A percentile compares a stretch with the other conserved stretches of the same genome.
phyloP scores from a whole-genome alignment of 371 early-diverging fungal species.

The Coemansia sp. region DNA sequence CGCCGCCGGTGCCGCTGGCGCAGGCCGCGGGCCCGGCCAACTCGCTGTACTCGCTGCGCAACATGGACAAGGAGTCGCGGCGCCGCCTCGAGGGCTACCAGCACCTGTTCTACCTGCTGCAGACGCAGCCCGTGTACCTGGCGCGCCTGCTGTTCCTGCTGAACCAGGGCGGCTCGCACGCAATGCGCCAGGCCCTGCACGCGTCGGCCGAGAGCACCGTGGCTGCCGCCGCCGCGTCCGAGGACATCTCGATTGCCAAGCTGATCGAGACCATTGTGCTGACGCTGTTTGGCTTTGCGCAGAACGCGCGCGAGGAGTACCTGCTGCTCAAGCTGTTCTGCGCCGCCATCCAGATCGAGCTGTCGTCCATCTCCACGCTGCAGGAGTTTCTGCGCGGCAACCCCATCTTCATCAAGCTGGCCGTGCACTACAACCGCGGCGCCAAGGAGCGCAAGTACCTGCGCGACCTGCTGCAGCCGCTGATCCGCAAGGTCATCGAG shows the following conservation, averaged over 20 bases:
- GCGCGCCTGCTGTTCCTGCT: conserved; percentile 69
- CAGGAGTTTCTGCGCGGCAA: conserved; percentile 93
- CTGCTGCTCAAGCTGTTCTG: conserved; percentile 92
- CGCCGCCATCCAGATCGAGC: conserved; percentile 85
- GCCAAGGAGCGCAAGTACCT: conserved; percentile 94
- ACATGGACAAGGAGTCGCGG: conserved; percentile 82
- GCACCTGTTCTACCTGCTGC: conserved; percentile 91
- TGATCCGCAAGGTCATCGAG: conserved; percentile 73
- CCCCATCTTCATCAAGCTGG: conserved; percentile 93
- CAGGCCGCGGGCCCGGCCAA: conserved; percentile 29
- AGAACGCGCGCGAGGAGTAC: conserved; percentile 96
- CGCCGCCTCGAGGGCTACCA: conserved; percentile 79
- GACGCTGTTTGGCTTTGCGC: conserved; percentile 95
- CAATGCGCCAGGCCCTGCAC: conserved; percentile 44
- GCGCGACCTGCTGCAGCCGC: conserved; percentile 77
- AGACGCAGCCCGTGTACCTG: conserved; percentile 93
- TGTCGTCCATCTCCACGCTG: conserved; percentile 74
- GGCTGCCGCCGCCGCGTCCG: conserved; percentile 4
- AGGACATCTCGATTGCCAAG: conserved; percentile 54
- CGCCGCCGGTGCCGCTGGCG: conserved; percentile 13
- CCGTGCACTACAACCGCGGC: conserved; percentile 88
- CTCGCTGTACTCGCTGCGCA: conserved; percentile 51
- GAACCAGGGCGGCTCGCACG: conserved; percentile 47
- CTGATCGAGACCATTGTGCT: conserved; percentile 88
- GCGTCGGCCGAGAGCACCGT: background rate